Evolutionary conservation across 768 basidiomycete species (phyloP).

Genomic region (Termitomyces sp.): DNA sequence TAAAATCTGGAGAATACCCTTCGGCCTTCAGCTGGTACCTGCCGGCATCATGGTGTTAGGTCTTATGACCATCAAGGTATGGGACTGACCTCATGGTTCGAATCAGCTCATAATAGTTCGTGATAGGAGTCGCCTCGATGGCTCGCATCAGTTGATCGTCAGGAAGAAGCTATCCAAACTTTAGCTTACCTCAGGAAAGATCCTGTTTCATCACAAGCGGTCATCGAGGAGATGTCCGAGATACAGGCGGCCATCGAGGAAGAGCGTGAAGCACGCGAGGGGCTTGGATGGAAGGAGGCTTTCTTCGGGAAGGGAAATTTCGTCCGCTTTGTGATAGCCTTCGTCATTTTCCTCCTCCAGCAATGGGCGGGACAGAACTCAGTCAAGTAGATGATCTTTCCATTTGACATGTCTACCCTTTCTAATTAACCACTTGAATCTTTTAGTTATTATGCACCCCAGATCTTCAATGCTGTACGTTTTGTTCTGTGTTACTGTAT

Average conservation of each 20-base stretch:
- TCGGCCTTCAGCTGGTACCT: conserved; percentile 77
- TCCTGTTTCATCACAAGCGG: conserved; percentile 29
- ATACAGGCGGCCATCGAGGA: conserved; percentile 78
- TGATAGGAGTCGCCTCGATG: conserved; percentile 70
- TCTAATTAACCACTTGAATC: background rate
- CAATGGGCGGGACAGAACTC: conserved; percentile 87
- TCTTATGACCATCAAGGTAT: conserved; percentile 57
- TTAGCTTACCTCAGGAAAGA: conserved; percentile 63
- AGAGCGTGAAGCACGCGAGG: conserved; percentile 58
- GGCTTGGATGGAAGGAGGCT: conserved; percentile 63
- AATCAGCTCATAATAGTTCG: too few relatives aligned
- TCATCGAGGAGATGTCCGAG: conserved; percentile 65
- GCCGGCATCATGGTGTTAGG: conserved; percentile 68
- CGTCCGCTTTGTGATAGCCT: conserved; percentile 77
- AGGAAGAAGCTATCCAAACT: conserved; percentile 47
- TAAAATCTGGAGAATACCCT: conserved; percentile 65
- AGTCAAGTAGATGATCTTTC: conserved; percentile 38
- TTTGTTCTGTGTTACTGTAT: background rate
- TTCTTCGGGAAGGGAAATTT: conserved; percentile 82
- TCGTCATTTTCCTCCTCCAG: conserved; percentile 73
- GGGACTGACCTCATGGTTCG: conserved; percentile 5
- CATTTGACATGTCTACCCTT: background rate
- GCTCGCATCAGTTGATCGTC: conserved; percentile 59
- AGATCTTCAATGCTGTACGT: conserved; percentile 52
- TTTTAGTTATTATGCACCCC: conserved; percentile 62